Evolutionary conservation across 2,329 filamentous ascomycete genomes (phyloP), one percentile per base, ranked within the genome.

Genomic region (Fusarium sp.): DNA sequence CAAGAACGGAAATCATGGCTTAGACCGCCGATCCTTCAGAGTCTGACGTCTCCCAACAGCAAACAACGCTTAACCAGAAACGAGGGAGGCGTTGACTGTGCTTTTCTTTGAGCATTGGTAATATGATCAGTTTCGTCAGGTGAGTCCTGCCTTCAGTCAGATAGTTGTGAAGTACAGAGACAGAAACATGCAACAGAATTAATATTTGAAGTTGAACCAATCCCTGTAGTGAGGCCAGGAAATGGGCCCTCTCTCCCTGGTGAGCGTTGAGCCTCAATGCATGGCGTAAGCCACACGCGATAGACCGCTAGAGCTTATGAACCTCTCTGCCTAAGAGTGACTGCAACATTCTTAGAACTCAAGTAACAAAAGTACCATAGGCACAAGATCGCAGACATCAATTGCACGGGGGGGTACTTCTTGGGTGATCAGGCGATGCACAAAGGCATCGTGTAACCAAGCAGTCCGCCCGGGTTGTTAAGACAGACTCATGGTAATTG

Each of bases 1-100:
- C 24, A n/a, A 61, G 39, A n/a, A 16, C n/a, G 7, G 48, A 52
- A 52, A 54, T 45, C 48, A 68, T 71, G 68, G 68, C 68, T 66
- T 41, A 62, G 68, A 29, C 16, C 16, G 56, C 22, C n/a, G 61
- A 70, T 66, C 67, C 27, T 18, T 59, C 35, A 41, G 27, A 41
- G 27, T 59, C 56, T 59, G 56, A 59, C 56, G 18, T 54, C 27
- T 31, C 50, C 50, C 50, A 16, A 20, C 50, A 31, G 18, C 27
- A 54, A 50, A 52, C 24, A 16, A 24, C 27, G 50, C 50, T 54
- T 33, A 14, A 54, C 27, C 27, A 33, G 6, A 54, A 54, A 27
- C 50, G 50, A 54, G 50, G 5, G 48, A 9, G 27, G 50, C 27
- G 31, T 54, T 54, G 50, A 31, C 27, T 31, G 2, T 27, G 48